Base-by-base conservation (phyloP, 768 basidiomycete genomes). In the Dictyophora rubrovolvata region DNA sequence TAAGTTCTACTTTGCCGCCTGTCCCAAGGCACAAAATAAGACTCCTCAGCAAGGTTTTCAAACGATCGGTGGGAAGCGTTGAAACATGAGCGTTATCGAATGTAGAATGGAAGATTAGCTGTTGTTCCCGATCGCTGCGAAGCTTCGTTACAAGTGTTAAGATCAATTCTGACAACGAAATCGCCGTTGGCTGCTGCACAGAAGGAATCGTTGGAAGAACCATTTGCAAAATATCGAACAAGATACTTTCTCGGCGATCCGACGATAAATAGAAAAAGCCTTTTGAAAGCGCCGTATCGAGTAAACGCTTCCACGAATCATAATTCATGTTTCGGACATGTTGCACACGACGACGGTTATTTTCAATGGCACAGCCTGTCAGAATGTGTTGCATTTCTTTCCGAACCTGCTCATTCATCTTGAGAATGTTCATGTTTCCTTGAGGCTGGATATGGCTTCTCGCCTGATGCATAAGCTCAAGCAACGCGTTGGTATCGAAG, bases 171-270 rank as follows among this genome's bases (percentile, higher is more conserved):
- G 91, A 87, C 8, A 98, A 77, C 2, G 94, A 72, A n/a, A 93
- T 78, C 11, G 89, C 79, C 1, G 90, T 87, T 2, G 83, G 75
- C 59, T 88, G 85, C 37, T 85, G 79, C 20, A 86, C 73, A 57
- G 84, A 84, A 11, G 76, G 71, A 48, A 94, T 78, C 20, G 81
- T 81, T 1, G 77, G 70, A 1, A 93, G 87, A 20, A 96, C 77
- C 20, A 89, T 84, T 64, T 89, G 86, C 18, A 98, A 78, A 18
- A 98, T 74, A 67, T 96, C 95, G 64, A 95, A 91, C 5, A 96
- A 76, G 76, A 95, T 86, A 61, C 84, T 85, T 70, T 97, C 93
- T 22, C 91, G 81, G 22, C 82, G 83, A 60, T 92, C 88, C 62
- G 85, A 82, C 0, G 89, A 86, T 12, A 96, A 76, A 35, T 86